phyloP scores from a whole-genome alignment of 495 filamentous ascomycete species.

The Sabuloglossum arenarium region DNA sequence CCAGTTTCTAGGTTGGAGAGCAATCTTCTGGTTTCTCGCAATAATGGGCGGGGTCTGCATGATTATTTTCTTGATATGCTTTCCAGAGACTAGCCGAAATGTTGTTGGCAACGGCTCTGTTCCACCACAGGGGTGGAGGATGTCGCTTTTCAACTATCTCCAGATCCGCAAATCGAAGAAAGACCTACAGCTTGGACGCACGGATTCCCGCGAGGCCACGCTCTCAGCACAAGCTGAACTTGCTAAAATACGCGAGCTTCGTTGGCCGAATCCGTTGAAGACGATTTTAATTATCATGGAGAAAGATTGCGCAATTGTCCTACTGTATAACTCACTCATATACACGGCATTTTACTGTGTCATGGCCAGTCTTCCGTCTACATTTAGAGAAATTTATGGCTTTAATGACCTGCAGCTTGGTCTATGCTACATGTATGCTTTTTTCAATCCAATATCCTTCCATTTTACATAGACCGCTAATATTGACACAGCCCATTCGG shows the following conservation, averaged over 20 bases:
- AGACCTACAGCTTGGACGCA: constrained; percentile 7
- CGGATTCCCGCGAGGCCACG: constrained; percentile 12
- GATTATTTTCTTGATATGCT: constrained; percentile 27
- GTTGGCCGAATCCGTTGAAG: constrained; percentile 42
- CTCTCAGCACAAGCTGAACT: constrained; percentile 16
- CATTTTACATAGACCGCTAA: neutral
- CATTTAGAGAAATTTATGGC: constrained; percentile 40
- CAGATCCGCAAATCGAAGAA: constrained; percentile 8
- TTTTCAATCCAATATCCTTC: neutral
- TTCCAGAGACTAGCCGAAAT: constrained; percentile 49
- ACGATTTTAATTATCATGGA: constrained; percentile 43
- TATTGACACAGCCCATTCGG: neutral
- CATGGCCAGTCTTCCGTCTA: constrained; percentile 32
- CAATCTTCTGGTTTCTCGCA: constrained; percentile 56
- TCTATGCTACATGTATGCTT: constrained; percentile 26
- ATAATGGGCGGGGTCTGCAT: constrained; percentile 34
- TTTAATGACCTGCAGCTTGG: constrained; percentile 48
- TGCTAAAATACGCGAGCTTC: constrained; percentile 29
- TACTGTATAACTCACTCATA: constrained; percentile 32
- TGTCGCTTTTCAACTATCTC: constrained; percentile 21
- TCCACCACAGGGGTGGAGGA: constrained; percentile 31
- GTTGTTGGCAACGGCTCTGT: constrained; percentile 54
- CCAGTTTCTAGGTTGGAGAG: constrained; percentile 44
- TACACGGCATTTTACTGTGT: constrained; percentile 36
- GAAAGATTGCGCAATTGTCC: constrained; percentile 39